These are phyloP conservation scores for Abelmoschus esculentus DNA, from an alignment of 345 rosid species.

Conservation along the genomic window DNA sequence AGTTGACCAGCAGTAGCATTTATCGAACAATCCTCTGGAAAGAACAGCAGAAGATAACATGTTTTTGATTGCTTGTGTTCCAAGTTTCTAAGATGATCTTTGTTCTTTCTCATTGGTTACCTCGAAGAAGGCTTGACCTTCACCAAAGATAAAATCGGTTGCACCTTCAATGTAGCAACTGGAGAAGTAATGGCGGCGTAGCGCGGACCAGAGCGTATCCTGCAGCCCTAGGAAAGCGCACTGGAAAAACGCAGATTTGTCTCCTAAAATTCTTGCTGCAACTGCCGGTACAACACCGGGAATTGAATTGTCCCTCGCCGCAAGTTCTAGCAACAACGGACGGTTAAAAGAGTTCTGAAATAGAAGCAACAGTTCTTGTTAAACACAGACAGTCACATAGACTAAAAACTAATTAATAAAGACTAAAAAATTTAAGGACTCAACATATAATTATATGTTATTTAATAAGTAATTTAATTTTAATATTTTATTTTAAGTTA, in stretches of 20 bases:
- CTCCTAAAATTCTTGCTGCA: constrained; percentile 23
- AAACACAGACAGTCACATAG: background rate
- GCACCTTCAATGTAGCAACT: constrained; percentile 53
- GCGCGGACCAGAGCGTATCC: constrained; percentile 49
- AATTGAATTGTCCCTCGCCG: background rate
- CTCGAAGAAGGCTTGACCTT: constrained; percentile 38
- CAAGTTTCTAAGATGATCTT: background rate
- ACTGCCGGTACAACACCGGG: constrained; percentile 24
- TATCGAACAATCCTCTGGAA: constrained; percentile 30
- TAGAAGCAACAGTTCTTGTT: background rate
- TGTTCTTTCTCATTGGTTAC: background rate
- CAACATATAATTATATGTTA: too few relatives aligned
- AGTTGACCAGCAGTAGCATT: constrained; percentile 7
- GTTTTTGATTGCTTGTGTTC: background rate
- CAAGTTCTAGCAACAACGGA: background rate
- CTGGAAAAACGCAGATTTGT: constrained; percentile 39
- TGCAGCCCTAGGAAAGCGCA: constrained; percentile 49
- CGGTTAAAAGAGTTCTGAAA: constrained; percentile 41
- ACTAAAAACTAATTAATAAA: too few relatives aligned
- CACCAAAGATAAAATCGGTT: constrained; percentile 46
- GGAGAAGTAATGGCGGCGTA: constrained; percentile 37
- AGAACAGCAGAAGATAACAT: background rate
- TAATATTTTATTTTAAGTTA: too few relatives aligned
- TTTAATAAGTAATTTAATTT: too few relatives aligned
- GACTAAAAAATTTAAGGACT: too few relatives aligned